Conservation (phyloP, 345 rosid species). For the Ceriops decandra region DNA sequence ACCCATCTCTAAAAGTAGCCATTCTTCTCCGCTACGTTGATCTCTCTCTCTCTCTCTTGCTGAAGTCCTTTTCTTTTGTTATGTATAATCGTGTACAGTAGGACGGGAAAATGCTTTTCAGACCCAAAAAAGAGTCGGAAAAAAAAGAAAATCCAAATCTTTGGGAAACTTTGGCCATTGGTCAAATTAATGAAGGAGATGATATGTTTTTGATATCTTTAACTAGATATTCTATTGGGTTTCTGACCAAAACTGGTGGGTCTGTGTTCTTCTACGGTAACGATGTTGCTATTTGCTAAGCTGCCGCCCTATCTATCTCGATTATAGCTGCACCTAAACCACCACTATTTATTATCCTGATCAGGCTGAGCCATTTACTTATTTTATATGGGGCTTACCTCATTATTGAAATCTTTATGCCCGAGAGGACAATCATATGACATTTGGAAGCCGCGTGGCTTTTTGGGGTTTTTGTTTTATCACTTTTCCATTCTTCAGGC, state of each 20-base stretch:
- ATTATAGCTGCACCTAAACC: not conserved
- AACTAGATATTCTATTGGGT: constrained; percentile 20
- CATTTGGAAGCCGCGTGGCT: not conserved
- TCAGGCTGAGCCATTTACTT: not conserved
- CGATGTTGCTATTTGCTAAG: not conserved
- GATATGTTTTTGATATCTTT: constrained; percentile 13
- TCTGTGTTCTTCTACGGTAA: not conserved
- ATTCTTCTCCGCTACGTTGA: not conserved
- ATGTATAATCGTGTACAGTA: not conserved
- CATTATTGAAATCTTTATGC: not conserved
- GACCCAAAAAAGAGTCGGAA: not conserved
- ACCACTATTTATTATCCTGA: no score
- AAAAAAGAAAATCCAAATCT: not conserved
- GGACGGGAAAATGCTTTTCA: not conserved
- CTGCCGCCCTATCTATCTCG: constrained; percentile 11
- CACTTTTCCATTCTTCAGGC: not conserved
- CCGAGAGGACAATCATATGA: not conserved
- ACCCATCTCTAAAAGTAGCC: constrained; percentile 16
- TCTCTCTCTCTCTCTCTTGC: not conserved
- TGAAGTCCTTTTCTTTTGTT: not conserved
- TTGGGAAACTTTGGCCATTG: constrained; percentile 18
- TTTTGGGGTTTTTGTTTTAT: not conserved
- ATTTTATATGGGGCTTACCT: not conserved
- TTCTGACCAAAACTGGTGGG: constrained; percentile 24
- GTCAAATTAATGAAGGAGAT: constrained; percentile 37